phyloP scores from a whole-genome alignment of 257 asterid species.

The Marsdenia floribunda region DNA sequence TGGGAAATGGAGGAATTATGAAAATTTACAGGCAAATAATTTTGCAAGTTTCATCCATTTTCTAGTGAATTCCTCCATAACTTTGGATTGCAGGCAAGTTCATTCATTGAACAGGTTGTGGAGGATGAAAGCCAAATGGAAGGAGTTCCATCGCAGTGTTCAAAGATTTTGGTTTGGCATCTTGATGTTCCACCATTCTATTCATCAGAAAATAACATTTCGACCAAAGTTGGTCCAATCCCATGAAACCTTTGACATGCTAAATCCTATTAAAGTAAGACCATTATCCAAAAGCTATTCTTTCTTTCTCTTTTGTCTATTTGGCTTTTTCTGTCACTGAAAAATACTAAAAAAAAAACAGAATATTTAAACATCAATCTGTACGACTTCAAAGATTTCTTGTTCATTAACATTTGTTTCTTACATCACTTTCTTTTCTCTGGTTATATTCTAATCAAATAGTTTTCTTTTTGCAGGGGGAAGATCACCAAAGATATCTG shows the following conservation, averaged over 20 bases:
- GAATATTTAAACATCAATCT: background rate
- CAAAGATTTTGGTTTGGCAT: constrained; percentile 61
- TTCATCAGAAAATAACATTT: constrained; percentile 24
- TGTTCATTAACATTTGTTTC: background rate
- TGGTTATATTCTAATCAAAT: background rate
- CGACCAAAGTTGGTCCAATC: constrained; percentile 24
- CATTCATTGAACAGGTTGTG: constrained; percentile 66
- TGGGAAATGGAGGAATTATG: background rate
- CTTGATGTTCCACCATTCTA: constrained; percentile 23
- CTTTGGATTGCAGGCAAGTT: constrained; percentile 49
- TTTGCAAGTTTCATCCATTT: too few species aligned
- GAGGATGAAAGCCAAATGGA: constrained; percentile 88
- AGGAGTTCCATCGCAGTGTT: constrained; percentile 45
- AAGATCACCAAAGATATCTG: background rate
- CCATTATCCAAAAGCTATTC: background rate
- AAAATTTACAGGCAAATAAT: background rate
- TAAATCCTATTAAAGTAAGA: background rate
- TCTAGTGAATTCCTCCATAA: background rate
- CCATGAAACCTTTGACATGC: constrained; percentile 17
- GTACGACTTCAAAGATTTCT: background rate
- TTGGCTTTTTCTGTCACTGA: background rate
- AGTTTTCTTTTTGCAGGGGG: background rate
- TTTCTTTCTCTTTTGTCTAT: background rate
- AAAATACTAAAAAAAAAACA: background rate
- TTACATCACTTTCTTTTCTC: background rate